Percentiles rank a stretch among this genome's conserved stretches.
Conservation (phyloP, 768 basidiomycete species). For the Chlorophyllum brunneum region DNA sequence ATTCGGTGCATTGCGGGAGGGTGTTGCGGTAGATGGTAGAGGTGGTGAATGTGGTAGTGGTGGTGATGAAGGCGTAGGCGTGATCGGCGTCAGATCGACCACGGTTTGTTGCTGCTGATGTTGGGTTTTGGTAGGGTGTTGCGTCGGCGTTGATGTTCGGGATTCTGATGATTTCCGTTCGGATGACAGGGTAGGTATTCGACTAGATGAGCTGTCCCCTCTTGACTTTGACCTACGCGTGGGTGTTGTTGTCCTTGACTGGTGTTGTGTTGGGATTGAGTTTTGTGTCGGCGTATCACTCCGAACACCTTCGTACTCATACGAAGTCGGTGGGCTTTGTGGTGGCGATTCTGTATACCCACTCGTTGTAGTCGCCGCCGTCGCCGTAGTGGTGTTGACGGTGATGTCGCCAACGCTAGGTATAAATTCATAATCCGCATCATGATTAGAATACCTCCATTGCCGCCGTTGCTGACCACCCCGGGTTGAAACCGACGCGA, state of each 20-base stretch:
- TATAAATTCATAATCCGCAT: slow-evolving; percentile 23
- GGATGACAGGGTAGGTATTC: slow-evolving; percentile 37
- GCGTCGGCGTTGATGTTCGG: slow-evolving; percentile 40
- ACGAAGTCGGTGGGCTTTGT: slow-evolving; percentile 6
- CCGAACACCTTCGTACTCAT: neutral
- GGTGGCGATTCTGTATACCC: slow-evolving; percentile 12
- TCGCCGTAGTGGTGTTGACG: too few species aligned
- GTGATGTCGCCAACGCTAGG: slow-evolving; percentile 22
- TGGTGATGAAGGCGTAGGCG: slow-evolving; percentile 24
- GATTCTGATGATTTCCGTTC: slow-evolving; percentile 45
- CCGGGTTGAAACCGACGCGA: slow-evolving; percentile 26
- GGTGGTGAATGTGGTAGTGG: slow-evolving; percentile 27
- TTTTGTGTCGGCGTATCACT: slow-evolving; percentile 4
- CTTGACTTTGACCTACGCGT: slow-evolving; percentile 29
- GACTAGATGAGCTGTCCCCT: slow-evolving; percentile 29
- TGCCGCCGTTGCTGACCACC: slow-evolving; percentile 14
- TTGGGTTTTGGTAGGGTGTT: slow-evolving; percentile 18
- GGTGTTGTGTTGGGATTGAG: slow-evolving; percentile 34
- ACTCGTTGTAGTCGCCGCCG: slow-evolving; percentile 18
- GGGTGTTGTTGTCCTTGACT: slow-evolving; percentile 24
- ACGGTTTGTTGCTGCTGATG: slow-evolving; percentile 23
- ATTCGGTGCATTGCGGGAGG: slow-evolving; percentile 18
- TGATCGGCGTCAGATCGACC: slow-evolving; percentile 19
- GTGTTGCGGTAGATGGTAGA: slow-evolving; percentile 25
- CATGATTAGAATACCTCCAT: slow-evolving; percentile 19